These are phyloP conservation scores for Ophiosphaerella narmari DNA, from an alignment of 2,329 filamentous ascomycete genomes.

Conservation along the genomic window DNA sequence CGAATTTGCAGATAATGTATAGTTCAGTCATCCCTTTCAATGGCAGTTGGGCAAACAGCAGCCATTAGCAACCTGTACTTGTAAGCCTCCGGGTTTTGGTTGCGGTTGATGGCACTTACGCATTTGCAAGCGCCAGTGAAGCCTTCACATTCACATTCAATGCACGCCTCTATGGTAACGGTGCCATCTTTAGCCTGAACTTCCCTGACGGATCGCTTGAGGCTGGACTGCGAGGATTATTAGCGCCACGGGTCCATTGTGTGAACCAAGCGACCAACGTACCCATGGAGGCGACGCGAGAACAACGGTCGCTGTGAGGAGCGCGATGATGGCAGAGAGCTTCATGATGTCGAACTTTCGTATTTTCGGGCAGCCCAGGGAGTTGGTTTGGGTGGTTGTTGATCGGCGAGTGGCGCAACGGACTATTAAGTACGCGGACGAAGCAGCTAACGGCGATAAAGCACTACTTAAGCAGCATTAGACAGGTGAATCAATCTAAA, in stretches of 20 bases:
- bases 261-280: slow-evolving; percentile 3
- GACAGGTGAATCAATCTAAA: slow-evolving; percentile 21
- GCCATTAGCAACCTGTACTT: slow-evolving; percentile 30
- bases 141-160: slow-evolving; percentile 33
- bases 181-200: slow-evolving; percentile 17
- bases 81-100: slow-evolving; percentile 2
- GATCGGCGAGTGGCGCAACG: background rate
- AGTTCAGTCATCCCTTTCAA: background rate
- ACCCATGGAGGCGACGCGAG: slow-evolving; percentile 33
- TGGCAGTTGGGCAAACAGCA: slow-evolving; percentile 20
- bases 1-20: slow-evolving; percentile 1
- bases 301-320: slow-evolving; percentile 20
- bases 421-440: background rate
- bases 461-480: slow-evolving; percentile 16
- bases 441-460: background rate
- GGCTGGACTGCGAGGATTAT: slow-evolving; percentile 20
- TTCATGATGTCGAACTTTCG: slow-evolving; percentile 26
- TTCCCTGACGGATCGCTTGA: slow-evolving; percentile 24
- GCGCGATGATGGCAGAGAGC: slow-evolving; percentile 24
- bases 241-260: background rate
- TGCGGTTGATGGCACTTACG: slow-evolving; percentile 15
- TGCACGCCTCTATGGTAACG: slow-evolving; percentile 13
- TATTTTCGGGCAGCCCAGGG: background rate
- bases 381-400: background rate
- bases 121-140: slow-evolving; percentile 28